Conservation (phyloP, 345 rosid species). For the Eucalyptus melliodora region DNA sequence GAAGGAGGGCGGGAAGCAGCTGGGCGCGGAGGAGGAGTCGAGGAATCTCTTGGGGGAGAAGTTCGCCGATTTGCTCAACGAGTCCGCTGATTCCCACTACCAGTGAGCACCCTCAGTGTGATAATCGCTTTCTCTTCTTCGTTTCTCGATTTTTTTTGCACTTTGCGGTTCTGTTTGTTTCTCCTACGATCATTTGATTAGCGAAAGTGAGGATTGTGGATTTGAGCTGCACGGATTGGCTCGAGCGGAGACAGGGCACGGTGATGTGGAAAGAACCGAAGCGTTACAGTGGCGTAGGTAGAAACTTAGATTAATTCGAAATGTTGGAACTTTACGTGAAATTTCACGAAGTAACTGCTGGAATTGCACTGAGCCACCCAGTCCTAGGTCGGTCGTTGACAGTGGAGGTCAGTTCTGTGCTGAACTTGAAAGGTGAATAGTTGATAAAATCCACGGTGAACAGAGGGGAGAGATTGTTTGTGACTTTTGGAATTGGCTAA, state of each 20-base stretch:
- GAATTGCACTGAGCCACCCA: neutral
- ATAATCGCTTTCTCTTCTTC: neutral
- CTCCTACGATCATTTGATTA: neutral
- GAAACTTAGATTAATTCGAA: neutral
- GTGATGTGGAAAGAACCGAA: neutral
- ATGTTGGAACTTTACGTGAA: neutral
- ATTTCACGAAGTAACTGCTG: neutral
- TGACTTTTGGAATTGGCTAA: neutral
- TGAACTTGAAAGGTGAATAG: neutral
- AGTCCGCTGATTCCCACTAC: slow-evolving; percentile 82
- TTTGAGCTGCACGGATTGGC: neutral
- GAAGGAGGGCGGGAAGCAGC: neutral
- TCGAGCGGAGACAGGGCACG: neutral
- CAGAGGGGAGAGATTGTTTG: neutral
- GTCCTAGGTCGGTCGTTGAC: neutral
- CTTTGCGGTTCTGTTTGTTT: neutral
- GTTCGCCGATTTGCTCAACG: slow-evolving; percentile 67
- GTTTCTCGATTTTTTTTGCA: neutral
- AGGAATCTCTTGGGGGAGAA: slow-evolving; percentile 34
- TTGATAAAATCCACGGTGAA: neutral
- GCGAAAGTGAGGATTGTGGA: neutral
- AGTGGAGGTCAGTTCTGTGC: neutral
- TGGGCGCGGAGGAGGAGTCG: slow-evolving; percentile 14
- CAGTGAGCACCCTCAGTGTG: slow-evolving; percentile 27
- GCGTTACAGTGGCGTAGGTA: neutral